Conservation (phyloP, 108 stramenopile species). For the Fistulifera solaris region DNA sequence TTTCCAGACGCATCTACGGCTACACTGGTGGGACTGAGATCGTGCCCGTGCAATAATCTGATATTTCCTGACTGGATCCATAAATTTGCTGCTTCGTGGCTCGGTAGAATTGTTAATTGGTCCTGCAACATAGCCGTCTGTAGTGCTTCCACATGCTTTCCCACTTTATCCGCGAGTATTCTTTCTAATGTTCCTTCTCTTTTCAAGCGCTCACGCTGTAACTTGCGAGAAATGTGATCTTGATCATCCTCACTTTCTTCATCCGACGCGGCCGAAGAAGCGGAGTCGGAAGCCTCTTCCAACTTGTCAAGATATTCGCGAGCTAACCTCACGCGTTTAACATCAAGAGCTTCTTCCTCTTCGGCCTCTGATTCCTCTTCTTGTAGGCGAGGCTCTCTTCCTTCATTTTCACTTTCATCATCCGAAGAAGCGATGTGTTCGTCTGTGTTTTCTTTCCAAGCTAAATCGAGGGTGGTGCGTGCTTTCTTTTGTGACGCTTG, state of each 20-base stretch:
- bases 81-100: conserved; percentile 27
- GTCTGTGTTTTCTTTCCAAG: conserved; percentile 12
- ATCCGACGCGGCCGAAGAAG: conserved; percentile 19
- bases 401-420: conserved; percentile 22
- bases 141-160: conserved; percentile 21
- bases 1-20: conserved; percentile 49
- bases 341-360: conserved; percentile 70
- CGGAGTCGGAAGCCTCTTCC: conserved; percentile 26
- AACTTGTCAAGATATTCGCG: conserved; percentile 68
- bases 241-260: conserved; percentile 21
- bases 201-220: conserved; percentile 53
- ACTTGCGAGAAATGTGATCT: conserved; percentile 20
- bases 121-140: not conserved
- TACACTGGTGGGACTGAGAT: conserved; percentile 83
- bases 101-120: not conserved
- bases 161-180: conserved; percentile 46
- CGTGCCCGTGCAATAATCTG: conserved; percentile 59
- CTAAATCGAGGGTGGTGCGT: conserved; percentile 5
- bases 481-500: conserved; percentile 1
- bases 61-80: conserved; percentile 47
- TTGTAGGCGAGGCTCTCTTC: conserved; percentile 12
- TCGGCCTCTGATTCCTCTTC: conserved; percentile 31
- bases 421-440: conserved; percentile 37
- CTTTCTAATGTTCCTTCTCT: conserved; percentile 54
- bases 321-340: conserved; percentile 71